Percentiles rank a stretch among this genome's conserved stretches.
Conservation (phyloP, 129 eudicot species). For the Centella asiatica region DNA sequence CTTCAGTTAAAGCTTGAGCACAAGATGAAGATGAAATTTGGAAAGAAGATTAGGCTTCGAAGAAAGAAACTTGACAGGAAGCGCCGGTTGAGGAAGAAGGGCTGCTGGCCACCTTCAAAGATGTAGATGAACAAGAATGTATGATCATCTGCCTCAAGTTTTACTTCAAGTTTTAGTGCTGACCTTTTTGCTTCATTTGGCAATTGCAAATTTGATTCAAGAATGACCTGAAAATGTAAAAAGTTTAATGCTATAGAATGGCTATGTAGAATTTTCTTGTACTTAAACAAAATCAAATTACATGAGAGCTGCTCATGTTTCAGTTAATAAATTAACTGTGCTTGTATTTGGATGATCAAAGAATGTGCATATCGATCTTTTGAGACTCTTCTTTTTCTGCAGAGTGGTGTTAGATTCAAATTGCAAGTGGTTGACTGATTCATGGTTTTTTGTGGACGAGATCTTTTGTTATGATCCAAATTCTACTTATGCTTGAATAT, state of each 20-base stretch:
- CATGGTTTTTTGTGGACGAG: background rate
- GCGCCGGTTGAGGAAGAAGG: background rate
- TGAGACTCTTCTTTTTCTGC: too few species aligned
- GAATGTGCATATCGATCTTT: too few species aligned
- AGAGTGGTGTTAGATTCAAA: too few species aligned
- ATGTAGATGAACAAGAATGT: background rate
- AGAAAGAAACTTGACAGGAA: conserved; percentile 6
- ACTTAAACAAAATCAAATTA: too few species aligned
- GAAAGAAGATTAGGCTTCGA: conserved; percentile 18
- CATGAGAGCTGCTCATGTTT: too few species aligned
- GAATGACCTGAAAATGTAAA: too few species aligned
- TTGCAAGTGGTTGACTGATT: too few species aligned
- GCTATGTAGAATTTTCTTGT: background rate
- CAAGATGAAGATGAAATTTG: conserved; percentile 56
- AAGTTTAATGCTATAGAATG: background rate
- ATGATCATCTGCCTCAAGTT: background rate
- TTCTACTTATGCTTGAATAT: background rate
- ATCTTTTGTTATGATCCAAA: too few species aligned
- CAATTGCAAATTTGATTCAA: background rate
- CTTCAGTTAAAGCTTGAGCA: conserved; percentile 58
- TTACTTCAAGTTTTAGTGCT: background rate
- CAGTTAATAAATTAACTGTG: too few species aligned
- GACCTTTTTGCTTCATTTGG: background rate
- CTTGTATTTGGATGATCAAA: too few species aligned
- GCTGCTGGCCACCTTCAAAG: background rate